phyloP scores from a whole-genome alignment of 352 stramenopile species.

The Thraustochytrium striatum region DNA sequence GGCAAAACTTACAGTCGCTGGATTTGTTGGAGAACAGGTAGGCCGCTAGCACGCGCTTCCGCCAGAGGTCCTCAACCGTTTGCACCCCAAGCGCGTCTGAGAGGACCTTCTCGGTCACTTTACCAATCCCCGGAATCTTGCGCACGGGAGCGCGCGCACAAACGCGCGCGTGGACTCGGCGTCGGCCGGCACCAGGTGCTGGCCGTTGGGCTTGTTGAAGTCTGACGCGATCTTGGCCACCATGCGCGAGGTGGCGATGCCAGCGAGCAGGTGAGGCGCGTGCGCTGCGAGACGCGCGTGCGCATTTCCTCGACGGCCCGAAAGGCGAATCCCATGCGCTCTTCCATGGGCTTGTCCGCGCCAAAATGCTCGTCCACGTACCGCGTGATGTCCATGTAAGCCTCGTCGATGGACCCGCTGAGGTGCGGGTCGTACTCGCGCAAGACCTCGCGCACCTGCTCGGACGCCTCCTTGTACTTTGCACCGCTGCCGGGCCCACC shows the following conservation, averaged over 20 bases:
- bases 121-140: constrained; percentile 89
- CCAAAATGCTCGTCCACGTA: constrained; percentile 61
- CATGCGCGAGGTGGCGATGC: constrained; percentile 81
- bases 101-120: constrained; percentile 90
- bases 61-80: constrained; percentile 68
- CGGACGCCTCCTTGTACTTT: constrained; percentile 77
- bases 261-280: constrained; percentile 85
- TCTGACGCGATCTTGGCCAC: constrained; percentile 93
- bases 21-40: neutral
- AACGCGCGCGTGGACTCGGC: constrained; percentile 75
- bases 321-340: neutral
- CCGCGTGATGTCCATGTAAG: constrained; percentile 84
- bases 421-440: constrained; percentile 87
- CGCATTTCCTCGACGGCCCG: constrained; percentile 75
- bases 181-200: constrained; percentile 78
- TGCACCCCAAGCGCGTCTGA: constrained; percentile 67
- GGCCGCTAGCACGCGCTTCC: neutral
- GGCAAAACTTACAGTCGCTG: neutral
- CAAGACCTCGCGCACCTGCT: constrained; percentile 64
- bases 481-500: constrained; percentile 67
- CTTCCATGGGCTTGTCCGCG: neutral
- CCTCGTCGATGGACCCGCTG: constrained; percentile 85
- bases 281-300: constrained; percentile 69
- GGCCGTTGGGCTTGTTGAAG: constrained; percentile 92
- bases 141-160: constrained; percentile 70